A percentile compares a stretch with the other conserved stretches of the same genome.
These are phyloP conservation scores for Alternaria gansuensis DNA, from an alignment of 2,329 filamentous ascomycete genomes.

Conservation along the genomic window DNA sequence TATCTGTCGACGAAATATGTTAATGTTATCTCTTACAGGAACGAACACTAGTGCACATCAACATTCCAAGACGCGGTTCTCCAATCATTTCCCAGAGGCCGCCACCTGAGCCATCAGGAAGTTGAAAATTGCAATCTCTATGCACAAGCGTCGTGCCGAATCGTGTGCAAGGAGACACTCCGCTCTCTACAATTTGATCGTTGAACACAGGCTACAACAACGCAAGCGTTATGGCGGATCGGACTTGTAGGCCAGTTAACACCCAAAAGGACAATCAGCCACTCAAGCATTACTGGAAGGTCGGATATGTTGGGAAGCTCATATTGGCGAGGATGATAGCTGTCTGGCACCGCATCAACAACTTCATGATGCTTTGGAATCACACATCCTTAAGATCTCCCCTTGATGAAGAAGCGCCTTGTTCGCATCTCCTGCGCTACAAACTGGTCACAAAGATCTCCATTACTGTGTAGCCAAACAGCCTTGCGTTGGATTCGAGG, in stretches of 20 bases:
- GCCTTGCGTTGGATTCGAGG: not conserved
- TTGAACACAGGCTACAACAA: not conserved
- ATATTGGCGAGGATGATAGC: not conserved
- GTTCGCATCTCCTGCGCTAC: not conserved
- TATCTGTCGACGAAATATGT: not conserved
- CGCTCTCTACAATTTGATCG: not conserved
- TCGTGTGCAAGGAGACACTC: not conserved
- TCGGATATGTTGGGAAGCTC: not conserved
- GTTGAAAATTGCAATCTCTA: not conserved
- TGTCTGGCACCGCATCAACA: not conserved
- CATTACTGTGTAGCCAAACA: not conserved
- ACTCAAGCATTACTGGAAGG: not conserved
- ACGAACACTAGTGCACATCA: not conserved
- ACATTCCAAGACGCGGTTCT: not conserved
- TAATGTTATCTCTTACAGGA: not conserved
- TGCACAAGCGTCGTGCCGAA: not conserved
- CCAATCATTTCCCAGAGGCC: not conserved
- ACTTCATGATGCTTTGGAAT: not conserved
- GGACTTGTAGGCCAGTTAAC: not conserved
- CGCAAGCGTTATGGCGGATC: not conserved
- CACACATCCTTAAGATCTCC: not conserved
- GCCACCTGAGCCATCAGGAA: not conserved
- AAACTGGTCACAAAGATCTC: not conserved
- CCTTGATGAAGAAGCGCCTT: not conserved
- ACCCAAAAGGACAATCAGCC: not conserved